A percentile compares a stretch with the other conserved stretches of the same genome.
Evolutionary conservation across 768 basidiomycete genomes (phyloP).

Genomic region (Pisolithus albus): DNA sequence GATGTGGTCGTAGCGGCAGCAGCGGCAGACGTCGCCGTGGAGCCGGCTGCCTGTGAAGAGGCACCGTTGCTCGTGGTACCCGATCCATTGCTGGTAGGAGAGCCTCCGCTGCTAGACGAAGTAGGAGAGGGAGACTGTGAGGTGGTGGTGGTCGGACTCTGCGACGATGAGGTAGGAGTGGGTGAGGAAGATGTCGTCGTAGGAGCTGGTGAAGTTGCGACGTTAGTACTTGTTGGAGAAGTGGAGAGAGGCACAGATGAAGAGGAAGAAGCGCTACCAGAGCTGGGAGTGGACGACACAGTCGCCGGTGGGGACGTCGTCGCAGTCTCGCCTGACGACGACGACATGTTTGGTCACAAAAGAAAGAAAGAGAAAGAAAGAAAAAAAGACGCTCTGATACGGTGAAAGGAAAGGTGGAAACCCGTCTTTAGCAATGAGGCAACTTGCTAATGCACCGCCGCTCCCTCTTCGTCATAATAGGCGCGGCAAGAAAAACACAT

Average conservation of each 20-base stretch:
- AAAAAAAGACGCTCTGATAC: neutral
- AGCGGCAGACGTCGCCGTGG: neutral
- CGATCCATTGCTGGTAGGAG: neutral
- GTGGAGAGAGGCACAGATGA: conserved; percentile 3
- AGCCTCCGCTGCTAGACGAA: neutral
- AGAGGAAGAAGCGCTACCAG: conserved; percentile 16
- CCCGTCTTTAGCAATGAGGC: too few species aligned
- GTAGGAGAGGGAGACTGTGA: neutral
- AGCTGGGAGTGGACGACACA: conserved; percentile 1
- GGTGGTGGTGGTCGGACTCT: conserved; percentile 3
- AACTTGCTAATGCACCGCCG: too few species aligned
- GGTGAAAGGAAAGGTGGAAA: neutral
- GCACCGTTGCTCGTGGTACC: neutral
- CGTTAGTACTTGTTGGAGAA: conserved; percentile 8
- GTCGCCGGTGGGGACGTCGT: neutral
- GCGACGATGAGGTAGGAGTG: conserved; percentile 2
- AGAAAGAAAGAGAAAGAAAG: neutral
- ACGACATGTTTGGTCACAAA: neutral
- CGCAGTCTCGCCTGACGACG: neutral
- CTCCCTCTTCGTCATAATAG: neutral
- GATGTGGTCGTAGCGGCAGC: neutral
- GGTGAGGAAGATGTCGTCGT: neutral
- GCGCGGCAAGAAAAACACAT: neutral
- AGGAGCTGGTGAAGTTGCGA: neutral
- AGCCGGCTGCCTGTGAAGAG: neutral